A percentile compares a stretch with the other conserved stretches of the same genome.
Evolutionary conservation across 768 basidiomycete genomes (phyloP).

Genomic region (Termitomyces sp.): DNA sequence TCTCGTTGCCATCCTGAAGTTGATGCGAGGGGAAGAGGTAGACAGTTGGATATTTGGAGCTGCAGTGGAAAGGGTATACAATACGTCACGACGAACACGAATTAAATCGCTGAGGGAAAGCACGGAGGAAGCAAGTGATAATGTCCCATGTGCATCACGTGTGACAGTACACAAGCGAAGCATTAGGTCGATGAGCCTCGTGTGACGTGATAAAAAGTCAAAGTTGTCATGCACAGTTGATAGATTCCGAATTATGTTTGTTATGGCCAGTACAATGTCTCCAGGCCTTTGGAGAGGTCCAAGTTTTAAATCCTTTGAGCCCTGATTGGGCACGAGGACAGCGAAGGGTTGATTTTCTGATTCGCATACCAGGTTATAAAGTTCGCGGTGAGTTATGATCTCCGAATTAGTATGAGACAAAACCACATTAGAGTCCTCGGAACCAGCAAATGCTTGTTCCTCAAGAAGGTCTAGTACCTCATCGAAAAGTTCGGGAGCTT

Average conservation of each 20-base stretch:
- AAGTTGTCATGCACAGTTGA: constrained; percentile 71
- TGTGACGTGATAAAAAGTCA: constrained; percentile 58
- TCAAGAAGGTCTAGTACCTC: constrained; percentile 86
- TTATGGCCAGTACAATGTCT: constrained; percentile 60
- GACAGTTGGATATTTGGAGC: constrained; percentile 48
- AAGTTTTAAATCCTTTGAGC: constrained; percentile 39
- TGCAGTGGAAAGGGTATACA: constrained; percentile 65
- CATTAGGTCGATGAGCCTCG: constrained; percentile 58
- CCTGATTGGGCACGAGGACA: constrained; percentile 42
- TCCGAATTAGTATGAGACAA: constrained; percentile 25
- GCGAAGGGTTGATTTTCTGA: constrained; percentile 58
- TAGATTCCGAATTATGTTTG: constrained; percentile 85
- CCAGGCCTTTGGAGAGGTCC: constrained; percentile 66
- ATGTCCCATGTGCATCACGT: constrained; percentile 23
- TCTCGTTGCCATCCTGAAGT: constrained; percentile 47
- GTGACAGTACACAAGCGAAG: constrained; percentile 64
- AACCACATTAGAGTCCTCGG: constrained; percentile 26
- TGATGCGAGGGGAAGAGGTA: constrained; percentile 33
- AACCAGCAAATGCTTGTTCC: constrained; percentile 66
- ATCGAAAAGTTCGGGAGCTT: constrained; percentile 71
- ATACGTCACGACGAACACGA: constrained; percentile 68
- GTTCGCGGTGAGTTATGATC: constrained; percentile 61
- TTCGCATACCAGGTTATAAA: constrained; percentile 56
- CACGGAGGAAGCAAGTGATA: constrained; percentile 44
- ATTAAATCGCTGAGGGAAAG: constrained; percentile 72